Conservation (phyloP, 345 rosid species). For the Citrus australasica region DNA sequence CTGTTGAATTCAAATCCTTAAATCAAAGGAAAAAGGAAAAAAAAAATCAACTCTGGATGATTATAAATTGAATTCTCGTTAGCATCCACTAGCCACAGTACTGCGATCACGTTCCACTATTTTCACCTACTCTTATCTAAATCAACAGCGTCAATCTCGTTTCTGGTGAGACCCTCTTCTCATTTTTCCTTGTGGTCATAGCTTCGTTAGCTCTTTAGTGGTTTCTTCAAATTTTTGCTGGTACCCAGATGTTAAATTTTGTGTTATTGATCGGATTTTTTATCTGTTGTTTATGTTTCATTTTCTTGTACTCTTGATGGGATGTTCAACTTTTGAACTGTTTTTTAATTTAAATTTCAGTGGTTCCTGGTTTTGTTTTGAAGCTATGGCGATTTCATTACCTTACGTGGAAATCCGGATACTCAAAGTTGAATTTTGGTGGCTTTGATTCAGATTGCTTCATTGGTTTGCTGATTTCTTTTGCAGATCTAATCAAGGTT, state of each 20-base stretch:
- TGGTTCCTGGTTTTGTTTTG: background rate
- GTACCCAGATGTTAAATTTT: conserved; percentile 7
- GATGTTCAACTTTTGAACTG: background rate
- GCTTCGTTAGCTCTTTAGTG: background rate
- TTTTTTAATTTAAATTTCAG: background rate
- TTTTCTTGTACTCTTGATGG: background rate
- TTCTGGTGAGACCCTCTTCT: conserved; percentile 6
- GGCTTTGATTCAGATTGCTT: conserved; percentile 9
- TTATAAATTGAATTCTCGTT: background rate
- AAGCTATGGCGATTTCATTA: background rate
- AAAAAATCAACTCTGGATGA: background rate
- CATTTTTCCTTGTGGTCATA: background rate
- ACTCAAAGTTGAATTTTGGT: background rate
- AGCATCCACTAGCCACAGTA: background rate
- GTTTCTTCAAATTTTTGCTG: background rate
- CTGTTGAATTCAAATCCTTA: background rate
- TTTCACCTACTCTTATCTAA: background rate
- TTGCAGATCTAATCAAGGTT: conserved; percentile 5
- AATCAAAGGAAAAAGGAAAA: background rate
- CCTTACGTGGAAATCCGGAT: background rate
- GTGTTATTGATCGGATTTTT: background rate
- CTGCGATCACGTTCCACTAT: background rate
- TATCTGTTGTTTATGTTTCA: background rate
- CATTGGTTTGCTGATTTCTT: background rate
- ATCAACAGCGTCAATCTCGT: background rate